Evolutionary conservation across 139 green algal genomes (phyloP), one percentile per base, ranked within the genome.

Genomic region (Chlamydomonas asymmetrica): DNA sequence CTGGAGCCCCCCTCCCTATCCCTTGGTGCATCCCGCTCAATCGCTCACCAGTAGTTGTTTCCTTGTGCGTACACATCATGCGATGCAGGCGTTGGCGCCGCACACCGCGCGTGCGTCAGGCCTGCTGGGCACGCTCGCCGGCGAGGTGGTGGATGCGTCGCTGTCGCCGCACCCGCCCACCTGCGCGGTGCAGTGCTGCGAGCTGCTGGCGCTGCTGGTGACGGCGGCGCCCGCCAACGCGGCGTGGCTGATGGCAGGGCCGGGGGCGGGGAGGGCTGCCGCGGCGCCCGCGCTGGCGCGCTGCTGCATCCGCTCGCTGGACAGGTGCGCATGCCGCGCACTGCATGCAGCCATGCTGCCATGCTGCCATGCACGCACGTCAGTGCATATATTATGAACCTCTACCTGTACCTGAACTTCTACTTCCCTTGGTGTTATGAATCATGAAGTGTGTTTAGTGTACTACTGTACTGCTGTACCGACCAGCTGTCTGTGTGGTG

Each of bases 201-300:
- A 71, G 48, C 57, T 84, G 37, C 66, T 84, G 72, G 65, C 49
- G 7, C 32, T 76, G 57, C 67, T 84, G 66, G 66, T 84, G 45
- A 74, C 66, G 35, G 59, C 79, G 61, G 75, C 82, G 9, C 34
- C 16, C 25, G 50, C 70, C 39, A 73, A 68, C 52, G 73, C 67
- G 10, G 66, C 31, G 1, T 67, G 37, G 39, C 38, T 88, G 72
- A 72, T 84, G 75, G 75, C 75, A 4, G 54, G 63, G 20, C 56
- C 64, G 40, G 67, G 54, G 13, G 43, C 38, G 20, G 63, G 56
- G 2, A 27, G n/a, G n/a, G n/a, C n/a, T n/a, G n/a, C n/a, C n/a
- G n/a, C 49, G n/a, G 48, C 81, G 66, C 13, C 65, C 9, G 70
- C 56, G 1, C 39, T 76, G 70, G 70, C 67, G 40, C 70, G 70